Percentiles rank a stretch among this genome's conserved stretches.
Conservation (phyloP, 257 asterid genomes). For the Misopates orontium region DNA sequence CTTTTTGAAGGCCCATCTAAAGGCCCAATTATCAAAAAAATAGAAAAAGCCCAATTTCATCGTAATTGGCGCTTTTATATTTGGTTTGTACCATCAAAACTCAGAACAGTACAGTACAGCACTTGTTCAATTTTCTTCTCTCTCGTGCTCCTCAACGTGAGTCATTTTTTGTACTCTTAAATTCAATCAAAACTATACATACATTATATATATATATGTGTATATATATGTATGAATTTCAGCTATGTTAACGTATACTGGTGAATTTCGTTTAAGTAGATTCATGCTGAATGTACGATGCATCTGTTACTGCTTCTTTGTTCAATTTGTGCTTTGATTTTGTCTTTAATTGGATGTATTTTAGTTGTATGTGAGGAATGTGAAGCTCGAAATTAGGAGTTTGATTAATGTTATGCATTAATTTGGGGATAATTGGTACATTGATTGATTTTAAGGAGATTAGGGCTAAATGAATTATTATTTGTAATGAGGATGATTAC, state of each 20-base stretch:
- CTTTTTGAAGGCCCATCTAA: too few species aligned
- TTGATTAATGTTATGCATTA: neutral
- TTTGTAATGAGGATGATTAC: neutral
- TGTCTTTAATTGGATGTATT: too few species aligned
- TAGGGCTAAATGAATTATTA: conserved; percentile 1
- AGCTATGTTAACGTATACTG: neutral
- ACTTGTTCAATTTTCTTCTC: too few species aligned
- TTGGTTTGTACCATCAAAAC: too few species aligned
- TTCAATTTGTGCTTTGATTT: too few species aligned
- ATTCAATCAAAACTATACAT: neutral
- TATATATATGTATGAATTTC: too few species aligned
- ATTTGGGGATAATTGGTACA: neutral
- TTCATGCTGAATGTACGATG: conserved; percentile 26
- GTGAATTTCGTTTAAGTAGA: conserved; percentile 18
- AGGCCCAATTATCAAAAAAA: too few species aligned
- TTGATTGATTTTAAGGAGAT: conserved; percentile 22
- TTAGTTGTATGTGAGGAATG: too few species aligned
- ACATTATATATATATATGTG: neutral
- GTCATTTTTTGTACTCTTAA: neutral
- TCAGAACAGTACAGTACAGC: conserved; percentile 16
- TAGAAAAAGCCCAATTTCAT: too few species aligned
- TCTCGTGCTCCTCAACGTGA: conserved; percentile 20
- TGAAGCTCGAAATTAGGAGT: neutral
- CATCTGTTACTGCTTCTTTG: too few species aligned
- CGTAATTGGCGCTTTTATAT: too few species aligned